Conservation (phyloP, 2,329 filamentous ascomycete species). For the Beauveria bassiana region DNA sequence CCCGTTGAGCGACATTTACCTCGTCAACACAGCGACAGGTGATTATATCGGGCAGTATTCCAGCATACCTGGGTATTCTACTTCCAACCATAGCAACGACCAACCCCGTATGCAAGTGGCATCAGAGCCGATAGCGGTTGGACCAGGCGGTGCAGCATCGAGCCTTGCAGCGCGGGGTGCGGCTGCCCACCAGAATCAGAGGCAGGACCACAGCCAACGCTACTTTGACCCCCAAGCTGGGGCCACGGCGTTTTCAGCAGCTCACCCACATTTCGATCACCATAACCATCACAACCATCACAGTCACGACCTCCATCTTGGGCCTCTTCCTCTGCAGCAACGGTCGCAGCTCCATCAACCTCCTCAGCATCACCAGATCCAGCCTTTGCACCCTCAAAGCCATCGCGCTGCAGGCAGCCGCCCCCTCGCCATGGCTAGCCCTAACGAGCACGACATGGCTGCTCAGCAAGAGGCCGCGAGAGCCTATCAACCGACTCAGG, state of each 20-base stretch:
- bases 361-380: slow-evolving; percentile 10
- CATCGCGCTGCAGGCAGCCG: background rate
- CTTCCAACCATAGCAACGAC: background rate
- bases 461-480: slow-evolving; percentile 55
- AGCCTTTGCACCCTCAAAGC: background rate
- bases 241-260: background rate
- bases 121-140: background rate
- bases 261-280: slow-evolving; percentile 6
- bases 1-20: background rate
- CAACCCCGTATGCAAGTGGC: background rate
- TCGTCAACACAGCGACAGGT: background rate
- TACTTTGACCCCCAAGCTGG: background rate
- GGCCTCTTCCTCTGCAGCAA: slow-evolving; percentile 8
- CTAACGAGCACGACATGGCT: slow-evolving; percentile 36
- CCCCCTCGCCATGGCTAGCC: slow-evolving; percentile 25
- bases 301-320: slow-evolving; percentile 5
- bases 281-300: slow-evolving; percentile 13
- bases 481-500: slow-evolving; percentile 49
- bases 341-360: slow-evolving; percentile 15
- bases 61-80: background rate
- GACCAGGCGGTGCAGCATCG: background rate
- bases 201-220: background rate
- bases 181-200: background rate
- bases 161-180: background rate
- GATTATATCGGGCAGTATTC: background rate